Evolutionary conservation across 805 yeast genomes (phyloP), one percentile per base, ranked within the genome.

Genomic region (Ascoidea rubescens): DNA sequence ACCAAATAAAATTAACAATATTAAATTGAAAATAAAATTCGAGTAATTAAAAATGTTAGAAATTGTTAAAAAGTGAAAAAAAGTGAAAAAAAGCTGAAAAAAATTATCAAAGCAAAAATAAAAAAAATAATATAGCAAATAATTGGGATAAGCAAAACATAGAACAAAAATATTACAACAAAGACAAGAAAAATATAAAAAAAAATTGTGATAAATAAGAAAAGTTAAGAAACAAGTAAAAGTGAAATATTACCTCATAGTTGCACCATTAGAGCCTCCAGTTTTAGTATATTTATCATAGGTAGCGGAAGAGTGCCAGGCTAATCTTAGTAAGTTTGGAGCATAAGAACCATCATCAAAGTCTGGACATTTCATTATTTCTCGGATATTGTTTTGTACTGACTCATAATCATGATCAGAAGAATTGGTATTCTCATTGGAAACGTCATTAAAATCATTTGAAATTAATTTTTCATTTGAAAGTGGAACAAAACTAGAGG

Each of bases 221-320:
- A 33, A 6, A 33, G 42, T 6, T 7, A 33, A 10, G 10, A 33
- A 10, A 33, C 6, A 33, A 33, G 10, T 7, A 10, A 7, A 33
- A 33, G 42, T 33, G 10, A 7, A 7, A 5, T 33, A 16, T 33
- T 47, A 54, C 48, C 58, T 50, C 47, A 57, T 57, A 17, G 60
- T 58, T 5, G 62, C 66, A 1, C 71, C 70, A 52, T 67, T 65
- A 1, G 70, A 66, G 5, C 82, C 81, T 4, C 59, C 59, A 6
- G 61, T 62, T 2, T 57, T 56, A 5, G 64, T 52, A 17, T 55
- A 47, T 57, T 65, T 67, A 55, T 75, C 70, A 60, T 67, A 75
- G 4, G 79, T 72, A 17, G 78, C 79, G 50, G 73, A 69, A 48
- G 70, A 65, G 55, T 75, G 78, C 79, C 79, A 75, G 45, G 79